Evolutionary conservation across 345 rosid genomes (phyloP).

Genomic region (Lumnitzera racemosa): DNA sequence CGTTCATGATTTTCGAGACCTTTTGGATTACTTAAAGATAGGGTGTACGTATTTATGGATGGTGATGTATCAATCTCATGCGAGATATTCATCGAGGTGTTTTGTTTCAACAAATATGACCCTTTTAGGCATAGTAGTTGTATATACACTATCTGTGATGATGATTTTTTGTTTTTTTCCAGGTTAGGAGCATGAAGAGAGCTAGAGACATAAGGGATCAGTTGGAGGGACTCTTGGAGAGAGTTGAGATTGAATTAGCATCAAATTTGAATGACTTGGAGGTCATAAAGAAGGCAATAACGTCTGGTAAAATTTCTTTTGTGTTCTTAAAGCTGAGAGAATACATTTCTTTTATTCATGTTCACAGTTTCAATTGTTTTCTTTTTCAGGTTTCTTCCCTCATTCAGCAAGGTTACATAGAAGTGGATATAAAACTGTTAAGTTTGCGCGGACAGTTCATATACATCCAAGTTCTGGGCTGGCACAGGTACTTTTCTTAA

Average conservation of each 20-base stretch:
- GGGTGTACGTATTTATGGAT: too few relatives aligned
- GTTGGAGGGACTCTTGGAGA: conserved; percentile 88
- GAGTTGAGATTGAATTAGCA: conserved; percentile 84
- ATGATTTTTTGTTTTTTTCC: conserved; percentile 6
- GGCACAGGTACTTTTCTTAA: conserved; percentile 50
- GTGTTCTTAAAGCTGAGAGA: not conserved
- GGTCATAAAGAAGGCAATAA: conserved; percentile 66
- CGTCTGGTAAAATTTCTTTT: conserved; percentile 46
- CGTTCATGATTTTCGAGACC: too few relatives aligned
- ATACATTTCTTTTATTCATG: conserved; percentile 1
- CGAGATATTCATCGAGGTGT: too few relatives aligned
- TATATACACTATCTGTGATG: too few relatives aligned
- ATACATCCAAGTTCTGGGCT: conserved; percentile 95
- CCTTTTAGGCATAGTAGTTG: not conserved
- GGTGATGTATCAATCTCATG: too few relatives aligned
- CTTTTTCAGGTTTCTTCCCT: conserved; percentile 67
- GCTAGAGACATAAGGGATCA: conserved; percentile 95
- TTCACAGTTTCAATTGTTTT: conserved; percentile 3
- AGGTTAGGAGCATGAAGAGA: conserved; percentile 99
- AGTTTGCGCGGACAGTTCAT: conserved; percentile 87
- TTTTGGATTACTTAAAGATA: too few relatives aligned
- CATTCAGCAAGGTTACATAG: conserved; percentile 87
- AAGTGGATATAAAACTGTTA: conserved; percentile 83
- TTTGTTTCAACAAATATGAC: too few relatives aligned
- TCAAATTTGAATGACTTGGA: conserved; percentile 64